Base-by-base conservation (phyloP, 148 eudicot genomes). In the Suaeda aralocaspica region DNA sequence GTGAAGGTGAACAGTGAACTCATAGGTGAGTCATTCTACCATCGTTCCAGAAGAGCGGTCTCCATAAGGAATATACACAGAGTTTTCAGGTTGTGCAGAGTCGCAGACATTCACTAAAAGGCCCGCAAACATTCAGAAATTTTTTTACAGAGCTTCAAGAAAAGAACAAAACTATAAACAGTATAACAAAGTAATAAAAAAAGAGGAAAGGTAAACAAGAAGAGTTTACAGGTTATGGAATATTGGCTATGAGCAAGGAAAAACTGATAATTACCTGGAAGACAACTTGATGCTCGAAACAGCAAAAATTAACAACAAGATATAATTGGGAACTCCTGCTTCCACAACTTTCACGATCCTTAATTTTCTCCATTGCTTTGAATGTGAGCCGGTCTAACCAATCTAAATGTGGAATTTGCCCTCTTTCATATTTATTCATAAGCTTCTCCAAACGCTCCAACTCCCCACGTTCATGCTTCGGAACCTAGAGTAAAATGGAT, bases 311-410 rank as follows among this genome's bases (percentile, higher is more conserved):
- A 78, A 94, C 84, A 59, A 94, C 77, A 26, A 94, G 67, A 75
- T 80, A 94, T 70, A 91, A 77, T 66, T 87, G 89, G 69, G 92
- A 94, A 83, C 83, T 87, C 69, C 83, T 95, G 72, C 72, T 87
- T 82, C 82, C 83, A 67, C 80, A 80, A 78, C 83, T 91, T 82
- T 94, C 97, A 58, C 80, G 80, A 74, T 94, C 97, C 84, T 87
- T 91, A 56, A 94, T 89, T 73, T 86, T 94, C 66, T 94, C 97
- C 81, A 94, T 87, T 25, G 97, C 77, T 81, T 87, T 87, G 74
- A 94, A 91, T 71, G 98, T 85, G 57, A 93, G 89, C 49, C 95
- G 91, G 74, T 94, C 98, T 67, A 91, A 81, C 98, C 98, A 94
- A 86, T 94, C 98, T 67, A 94, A 84, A 70, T 92, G 91, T 80